phyloP scores from a whole-genome alignment of 345 rosid genomes.

The Isatis tinctoria region DNA sequence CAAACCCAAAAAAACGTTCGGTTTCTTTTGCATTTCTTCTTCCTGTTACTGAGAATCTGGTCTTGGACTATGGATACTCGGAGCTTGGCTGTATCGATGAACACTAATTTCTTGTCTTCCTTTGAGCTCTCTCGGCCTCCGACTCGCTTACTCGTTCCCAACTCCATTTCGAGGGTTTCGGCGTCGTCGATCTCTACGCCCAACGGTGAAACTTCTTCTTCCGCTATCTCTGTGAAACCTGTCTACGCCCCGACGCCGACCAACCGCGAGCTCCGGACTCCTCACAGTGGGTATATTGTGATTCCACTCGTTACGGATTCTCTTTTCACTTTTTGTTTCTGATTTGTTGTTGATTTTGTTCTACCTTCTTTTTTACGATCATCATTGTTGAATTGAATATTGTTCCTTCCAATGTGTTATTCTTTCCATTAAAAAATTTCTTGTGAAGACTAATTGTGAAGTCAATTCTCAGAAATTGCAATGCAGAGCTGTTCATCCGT shows the following conservation, averaged over 20 bases:
- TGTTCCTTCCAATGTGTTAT: not conserved
- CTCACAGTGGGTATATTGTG: conserved; percentile 79
- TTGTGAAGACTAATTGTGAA: not conserved
- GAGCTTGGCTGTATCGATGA: conserved; percentile 12
- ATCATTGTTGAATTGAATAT: not conserved
- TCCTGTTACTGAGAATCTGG: not conserved
- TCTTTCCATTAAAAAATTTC: not conserved
- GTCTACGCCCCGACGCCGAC: conserved; percentile 61
- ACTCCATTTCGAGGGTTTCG: conserved; percentile 18
- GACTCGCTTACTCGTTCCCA: conserved; percentile 17
- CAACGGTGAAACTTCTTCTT: conserved; percentile 13
- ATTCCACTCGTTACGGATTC: not conserved
- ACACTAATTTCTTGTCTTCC: conserved; percentile 19
- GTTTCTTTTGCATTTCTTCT: not conserved
- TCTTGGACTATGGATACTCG: conserved; percentile 15
- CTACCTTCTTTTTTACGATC: not conserved
- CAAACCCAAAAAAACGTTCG: not conserved
- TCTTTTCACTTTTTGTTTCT: not conserved
- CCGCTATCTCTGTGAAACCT: conserved; percentile 39
- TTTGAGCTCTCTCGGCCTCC: conserved; percentile 19
- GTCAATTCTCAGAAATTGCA: not conserved
- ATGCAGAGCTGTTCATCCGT: not conserved
- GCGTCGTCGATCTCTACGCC: conserved; percentile 34
- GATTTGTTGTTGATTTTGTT: not conserved
- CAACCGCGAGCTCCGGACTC: conserved; percentile 72